Evolutionary conservation across 2,329 filamentous ascomycete genomes (phyloP).

Genomic region (Penicillium sp.): DNA sequence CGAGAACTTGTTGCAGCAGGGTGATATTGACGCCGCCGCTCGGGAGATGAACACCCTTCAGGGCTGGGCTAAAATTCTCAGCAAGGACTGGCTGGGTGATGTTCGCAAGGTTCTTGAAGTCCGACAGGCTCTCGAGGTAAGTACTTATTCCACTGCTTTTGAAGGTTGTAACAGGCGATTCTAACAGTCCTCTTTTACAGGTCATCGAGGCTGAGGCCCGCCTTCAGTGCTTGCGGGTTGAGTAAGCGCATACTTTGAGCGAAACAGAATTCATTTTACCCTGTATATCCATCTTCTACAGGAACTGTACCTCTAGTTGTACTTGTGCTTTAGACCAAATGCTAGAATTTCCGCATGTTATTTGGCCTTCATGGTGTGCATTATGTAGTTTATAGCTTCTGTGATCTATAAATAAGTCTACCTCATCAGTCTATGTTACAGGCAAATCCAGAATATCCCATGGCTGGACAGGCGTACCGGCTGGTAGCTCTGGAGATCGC

Average conservation of each 20-base stretch:
- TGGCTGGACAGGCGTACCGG: background rate
- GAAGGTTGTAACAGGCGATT: background rate
- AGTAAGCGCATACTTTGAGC: slow-evolving; percentile 51
- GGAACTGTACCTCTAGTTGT: slow-evolving; percentile 43
- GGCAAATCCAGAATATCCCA: background rate
- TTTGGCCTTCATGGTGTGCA: slow-evolving; percentile 3
- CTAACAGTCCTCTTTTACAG: slow-evolving; percentile 45
- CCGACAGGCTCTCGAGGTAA: slow-evolving; percentile 90
- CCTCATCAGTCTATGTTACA: background rate
- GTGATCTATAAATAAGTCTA: too few species aligned
- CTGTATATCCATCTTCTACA: slow-evolving; percentile 34
- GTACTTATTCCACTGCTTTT: slow-evolving; percentile 34
- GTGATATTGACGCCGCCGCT: slow-evolving; percentile 84
- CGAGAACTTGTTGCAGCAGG: slow-evolving; percentile 87
- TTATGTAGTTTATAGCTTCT: background rate
- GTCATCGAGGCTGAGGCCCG: slow-evolving; percentile 88
- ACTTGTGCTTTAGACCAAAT: slow-evolving; percentile 40
- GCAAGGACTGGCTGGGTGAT: slow-evolving; percentile 89
- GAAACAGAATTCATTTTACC: slow-evolving; percentile 29
- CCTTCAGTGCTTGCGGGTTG: slow-evolving; percentile 80
- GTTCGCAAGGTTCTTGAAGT: slow-evolving; percentile 91
- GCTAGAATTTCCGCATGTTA: slow-evolving; percentile 31
- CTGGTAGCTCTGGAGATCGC: too few species aligned
- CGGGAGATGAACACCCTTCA: slow-evolving; percentile 90
- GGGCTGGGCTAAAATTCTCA: slow-evolving; percentile 94